phyloP scores from a whole-genome alignment of 2,329 filamentous ascomycete species.

The Aspergillus intermedius region DNA sequence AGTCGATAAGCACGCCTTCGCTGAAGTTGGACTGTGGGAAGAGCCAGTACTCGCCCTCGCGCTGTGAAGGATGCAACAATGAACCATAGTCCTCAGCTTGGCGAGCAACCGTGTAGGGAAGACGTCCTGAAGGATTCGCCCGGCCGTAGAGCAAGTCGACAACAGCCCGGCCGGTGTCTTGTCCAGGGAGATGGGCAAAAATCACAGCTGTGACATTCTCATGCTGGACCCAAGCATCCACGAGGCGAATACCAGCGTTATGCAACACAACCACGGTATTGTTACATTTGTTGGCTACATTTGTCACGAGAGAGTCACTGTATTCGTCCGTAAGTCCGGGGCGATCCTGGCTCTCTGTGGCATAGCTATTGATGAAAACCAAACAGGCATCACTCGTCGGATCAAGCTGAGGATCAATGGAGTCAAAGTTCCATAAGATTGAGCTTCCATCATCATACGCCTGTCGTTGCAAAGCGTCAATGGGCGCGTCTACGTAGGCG shows the following conservation, averaged over 20 bases:
- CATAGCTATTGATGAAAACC: conserved; percentile 54
- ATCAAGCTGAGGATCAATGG: conserved; percentile 12
- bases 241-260: conserved; percentile 55
- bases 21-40: conserved; percentile 36
- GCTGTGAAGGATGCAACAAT: conserved; percentile 9
- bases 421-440: conserved; percentile 15
- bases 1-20: conserved; percentile 50
- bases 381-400: conserved; percentile 30
- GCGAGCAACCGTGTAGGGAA: conserved; percentile 57
- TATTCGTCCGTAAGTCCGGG: conserved; percentile 26
- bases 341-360: conserved; percentile 34
- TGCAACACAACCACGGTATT: conserved; percentile 62
- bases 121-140: conserved; percentile 50
- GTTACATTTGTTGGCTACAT: conserved; percentile 53
- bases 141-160: conserved; percentile 54
- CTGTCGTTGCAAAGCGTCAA: conserved; percentile 48
- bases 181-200: conserved; percentile 59
- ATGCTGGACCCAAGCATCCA: conserved; percentile 54
- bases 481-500: conserved; percentile 46
- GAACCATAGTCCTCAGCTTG: conserved; percentile 51
- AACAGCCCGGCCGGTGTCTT: conserved; percentile 54
- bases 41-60: conserved; percentile 9
- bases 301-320: conserved; percentile 51
- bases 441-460: conserved; percentile 50
- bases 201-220: conserved; percentile 59